phyloP scores from a whole-genome alignment of 768 basidiomycete species.

The Auricularia cornea region DNA sequence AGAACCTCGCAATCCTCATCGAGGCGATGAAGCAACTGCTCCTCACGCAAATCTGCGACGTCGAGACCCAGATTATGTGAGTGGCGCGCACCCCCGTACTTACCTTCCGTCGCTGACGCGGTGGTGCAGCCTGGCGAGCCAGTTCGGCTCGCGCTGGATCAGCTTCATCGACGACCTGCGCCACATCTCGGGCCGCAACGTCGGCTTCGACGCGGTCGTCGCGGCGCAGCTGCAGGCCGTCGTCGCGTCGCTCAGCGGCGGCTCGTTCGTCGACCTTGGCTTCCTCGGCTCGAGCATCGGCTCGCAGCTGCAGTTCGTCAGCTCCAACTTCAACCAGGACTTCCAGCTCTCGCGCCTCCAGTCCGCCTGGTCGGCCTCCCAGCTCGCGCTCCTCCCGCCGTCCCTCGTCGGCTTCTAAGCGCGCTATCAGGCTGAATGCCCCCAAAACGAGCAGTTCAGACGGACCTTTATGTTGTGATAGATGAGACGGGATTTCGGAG shows the following conservation, averaged over 20 bases:
- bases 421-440: too few relatives aligned
- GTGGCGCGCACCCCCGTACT: background rate
- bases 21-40: background rate
- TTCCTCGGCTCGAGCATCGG: background rate
- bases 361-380: background rate
- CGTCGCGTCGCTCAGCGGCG: background rate
- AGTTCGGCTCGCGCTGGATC: background rate
- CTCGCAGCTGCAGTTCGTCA: background rate
- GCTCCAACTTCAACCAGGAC: background rate
- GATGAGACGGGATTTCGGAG: too few relatives aligned
- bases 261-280: background rate
- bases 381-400: background rate
- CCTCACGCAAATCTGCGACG: background rate
- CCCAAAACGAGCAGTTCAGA: too few relatives aligned
- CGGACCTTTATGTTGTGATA: too few relatives aligned
- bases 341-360: background rate
- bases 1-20: background rate
- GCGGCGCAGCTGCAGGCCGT: background rate
- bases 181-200: background rate
- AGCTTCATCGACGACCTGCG: background rate
- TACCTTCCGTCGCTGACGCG: too few relatives aligned
- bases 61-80: background rate
- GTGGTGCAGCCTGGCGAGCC: background rate
- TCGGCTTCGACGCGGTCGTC: background rate
- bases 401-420: background rate